Evolutionary conservation across 1,284 basidiomycete genomes (phyloP), one percentile per base, ranked within the genome.

Genomic region (Sporisorium graminicola): DNA sequence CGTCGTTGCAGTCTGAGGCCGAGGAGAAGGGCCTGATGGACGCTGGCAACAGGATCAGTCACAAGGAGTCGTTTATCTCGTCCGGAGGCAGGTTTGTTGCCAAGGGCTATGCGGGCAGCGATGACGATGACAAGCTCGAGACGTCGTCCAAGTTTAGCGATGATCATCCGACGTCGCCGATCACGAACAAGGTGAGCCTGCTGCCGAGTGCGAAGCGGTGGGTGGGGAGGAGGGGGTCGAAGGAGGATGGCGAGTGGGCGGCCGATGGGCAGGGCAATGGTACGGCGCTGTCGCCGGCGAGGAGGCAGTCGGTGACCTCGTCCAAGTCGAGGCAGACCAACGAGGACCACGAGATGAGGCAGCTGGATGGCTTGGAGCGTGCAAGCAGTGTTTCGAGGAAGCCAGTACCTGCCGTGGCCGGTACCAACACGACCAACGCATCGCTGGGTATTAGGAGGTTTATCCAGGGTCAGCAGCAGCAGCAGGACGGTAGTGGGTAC

Each of bases 301-400:
- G 68, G 29, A 40, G 75, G 16, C 73, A 66, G 50, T 66, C 63
- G 51, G 58, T 67, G 2, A 64, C 73, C 12, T 65, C 62, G 10
- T 58, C 54, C 3, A 20, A 54, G n/a, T 75, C 71, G n/a, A 35
- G 63, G 13, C 54, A 56, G 46, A 70, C 67, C 18, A 66, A 65
- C 26, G 74, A 76, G 49, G 74, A 79, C 51, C 60, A 65, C 42
- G 77, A 79, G 71, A 77, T 79, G 77, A 58, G 55, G 22, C 67
- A 79, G 51, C 49, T 79, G 18, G 33, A 58, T 31, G 72, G 62
- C 16, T 44, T 55, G 2, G 72, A 65, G 16, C 53, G 53, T 1
- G 24, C 37, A 12, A 47, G 62, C 0, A 51, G 26, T 26, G 65
- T 59, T 24, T 56, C 55, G 18, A 29, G 63, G 18, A 37, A 58